Evolutionary conservation across 2,329 filamentous ascomycete species (phyloP), one percentile per base, ranked within the genome.

Genomic region (Hymenoscyphus salicellus): DNA sequence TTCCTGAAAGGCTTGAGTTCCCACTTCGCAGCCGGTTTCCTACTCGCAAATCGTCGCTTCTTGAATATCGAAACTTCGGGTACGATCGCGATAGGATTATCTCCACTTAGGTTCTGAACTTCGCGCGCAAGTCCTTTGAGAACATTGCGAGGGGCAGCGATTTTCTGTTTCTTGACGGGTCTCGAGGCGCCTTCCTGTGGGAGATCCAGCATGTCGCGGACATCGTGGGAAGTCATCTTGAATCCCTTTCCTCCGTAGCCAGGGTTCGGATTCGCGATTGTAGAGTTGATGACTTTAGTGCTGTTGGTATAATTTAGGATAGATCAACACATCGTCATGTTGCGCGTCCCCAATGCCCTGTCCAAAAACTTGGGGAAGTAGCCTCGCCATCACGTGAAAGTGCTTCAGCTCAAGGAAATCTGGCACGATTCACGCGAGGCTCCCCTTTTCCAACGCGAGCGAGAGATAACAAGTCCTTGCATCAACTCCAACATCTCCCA

Each of bases 161-260:
- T 80, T 76, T 90, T 93, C 72, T 89, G 87, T 76, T 94, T 93
- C 80, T 95, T 96, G 55, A 85, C 79, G 49, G 88, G 86, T 68
- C 89, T 80, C 62, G 81, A 74, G 60, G 78, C 79, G 36, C 87
- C 88, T 71, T 87, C 81, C 59, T 79, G 80, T 70, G 89, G 89
- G 75, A 96, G 82, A 77, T 93, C 92, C 74, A 96, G 87, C 75
- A 96, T 91, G 77, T 96, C 92, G 80, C 91, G 92, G 72, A 96
- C 86, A 82, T 96, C 92, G 77, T 88, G 85, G 68, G 89, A 89
- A 66, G 89, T 83, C 88, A 91, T 91, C 69, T 73, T 81, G 60
- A n/a, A 33, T 55, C 11, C 36, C 14, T 43, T 28, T 16, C 36
- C n/a, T 43, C 16, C 23, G 43, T 11, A 11, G 2, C 23, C 20